Conservation (phyloP, 768 basidiomycete species). For the Gymnopilus junonius region DNA sequence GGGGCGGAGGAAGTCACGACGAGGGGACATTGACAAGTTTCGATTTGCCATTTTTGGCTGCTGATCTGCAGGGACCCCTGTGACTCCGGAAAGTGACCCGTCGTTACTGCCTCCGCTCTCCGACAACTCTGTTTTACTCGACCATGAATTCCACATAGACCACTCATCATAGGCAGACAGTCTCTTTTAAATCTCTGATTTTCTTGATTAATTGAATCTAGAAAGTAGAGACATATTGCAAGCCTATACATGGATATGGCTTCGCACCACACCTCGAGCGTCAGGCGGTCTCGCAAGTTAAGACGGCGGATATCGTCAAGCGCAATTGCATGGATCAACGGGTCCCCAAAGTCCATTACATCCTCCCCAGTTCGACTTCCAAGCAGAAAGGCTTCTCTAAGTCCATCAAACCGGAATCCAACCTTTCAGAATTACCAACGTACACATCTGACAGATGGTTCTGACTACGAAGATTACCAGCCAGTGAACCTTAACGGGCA, state of each 20-base stretch:
- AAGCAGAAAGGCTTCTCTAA: slow-evolving; percentile 30
- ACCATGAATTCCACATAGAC: neutral
- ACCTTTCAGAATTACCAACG: slow-evolving; percentile 23
- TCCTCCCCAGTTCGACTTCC: slow-evolving; percentile 23
- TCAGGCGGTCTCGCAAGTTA: slow-evolving; percentile 33
- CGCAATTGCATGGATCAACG: slow-evolving; percentile 25
- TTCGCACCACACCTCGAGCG: slow-evolving; percentile 16
- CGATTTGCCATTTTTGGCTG: neutral
- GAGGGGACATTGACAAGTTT: slow-evolving; percentile 8
- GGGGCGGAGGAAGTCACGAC: slow-evolving; percentile 57
- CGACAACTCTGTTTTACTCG: no score
- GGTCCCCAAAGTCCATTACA: slow-evolving; percentile 30
- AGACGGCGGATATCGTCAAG: slow-evolving; percentile 38
- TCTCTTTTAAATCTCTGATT: neutral
- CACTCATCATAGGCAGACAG: no score
- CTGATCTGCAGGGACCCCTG: neutral
- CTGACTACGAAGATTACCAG: slow-evolving; percentile 34
- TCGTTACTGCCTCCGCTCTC: neutral
- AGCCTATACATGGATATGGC: slow-evolving; percentile 7
- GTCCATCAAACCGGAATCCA: slow-evolving; percentile 29
- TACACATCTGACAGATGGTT: slow-evolving; percentile 30
- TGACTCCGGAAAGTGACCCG: neutral
- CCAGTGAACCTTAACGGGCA: slow-evolving; percentile 12
- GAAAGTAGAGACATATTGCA: neutral
- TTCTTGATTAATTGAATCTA: neutral